Evolutionary conservation across 257 asterid species (phyloP).

Genomic region (Thymus quinquecostatus): DNA sequence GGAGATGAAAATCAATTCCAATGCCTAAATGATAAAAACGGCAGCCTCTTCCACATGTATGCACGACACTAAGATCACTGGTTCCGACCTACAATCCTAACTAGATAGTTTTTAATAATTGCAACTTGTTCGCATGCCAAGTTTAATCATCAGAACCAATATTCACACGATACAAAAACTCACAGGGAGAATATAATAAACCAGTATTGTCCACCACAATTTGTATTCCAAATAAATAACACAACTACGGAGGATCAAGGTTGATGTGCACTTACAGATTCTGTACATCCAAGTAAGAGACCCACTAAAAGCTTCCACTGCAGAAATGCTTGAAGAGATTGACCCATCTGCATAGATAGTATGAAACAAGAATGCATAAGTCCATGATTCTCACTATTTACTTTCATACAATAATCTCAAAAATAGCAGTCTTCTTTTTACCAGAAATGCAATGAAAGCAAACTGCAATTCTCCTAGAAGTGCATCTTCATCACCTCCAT

Average conservation of each 20-base stretch:
- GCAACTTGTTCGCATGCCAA: background rate
- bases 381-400: slow-evolving; percentile 21
- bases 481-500: slow-evolving; percentile 72
- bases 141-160: slow-evolving; percentile 16
- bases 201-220: background rate
- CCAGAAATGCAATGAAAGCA: slow-evolving; percentile 91
- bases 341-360: slow-evolving; percentile 83
- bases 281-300: slow-evolving; percentile 81
- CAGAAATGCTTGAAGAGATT: slow-evolving; percentile 89
- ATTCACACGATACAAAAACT: slow-evolving; percentile 7
- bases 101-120: background rate
- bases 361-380: slow-evolving; percentile 6
- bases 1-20: slow-evolving; percentile 12
- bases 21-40: slow-evolving; percentile 17
- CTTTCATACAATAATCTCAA: slow-evolving; percentile 2
- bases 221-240: slow-evolving; percentile 5
- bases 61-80: slow-evolving; percentile 4
- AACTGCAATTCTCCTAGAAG: slow-evolving; percentile 92
- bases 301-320: slow-evolving; percentile 85
- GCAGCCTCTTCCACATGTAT: slow-evolving; percentile 12
- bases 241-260: slow-evolving; percentile 8
- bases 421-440: slow-evolving; percentile 31
- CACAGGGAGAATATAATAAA: background rate
- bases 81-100: slow-evolving; percentile 13
- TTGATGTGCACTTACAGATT: slow-evolving; percentile 71